Evolutionary conservation across 2,329 filamentous ascomycete genomes (phyloP).

Genomic region (Rhinocladiella similis): DNA sequence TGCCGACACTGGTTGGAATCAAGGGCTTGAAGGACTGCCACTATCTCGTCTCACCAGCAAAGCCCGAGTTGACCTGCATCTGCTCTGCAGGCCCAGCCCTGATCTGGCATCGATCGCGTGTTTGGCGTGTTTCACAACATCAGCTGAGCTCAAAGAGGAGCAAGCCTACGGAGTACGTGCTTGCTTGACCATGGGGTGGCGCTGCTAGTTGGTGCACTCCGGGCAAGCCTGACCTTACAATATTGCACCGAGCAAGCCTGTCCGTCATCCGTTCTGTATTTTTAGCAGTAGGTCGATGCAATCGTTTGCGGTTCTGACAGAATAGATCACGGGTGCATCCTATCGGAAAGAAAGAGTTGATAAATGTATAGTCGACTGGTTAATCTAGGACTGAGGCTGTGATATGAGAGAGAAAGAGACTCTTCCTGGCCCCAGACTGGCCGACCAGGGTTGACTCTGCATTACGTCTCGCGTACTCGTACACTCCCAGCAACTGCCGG

Average conservation of each 20-base stretch:
- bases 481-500: too few species aligned
- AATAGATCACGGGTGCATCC: not conserved
- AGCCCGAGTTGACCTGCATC: not conserved
- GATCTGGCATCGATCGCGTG: constrained; percentile 1
- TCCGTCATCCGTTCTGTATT: not conserved
- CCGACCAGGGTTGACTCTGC: too few species aligned
- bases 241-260: not conserved
- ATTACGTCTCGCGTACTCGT: too few species aligned
- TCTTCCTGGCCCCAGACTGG: not conserved
- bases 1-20: too few species aligned
- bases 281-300: not conserved
- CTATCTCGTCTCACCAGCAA: not conserved
- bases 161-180: not conserved
- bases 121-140: constrained; percentile 9
- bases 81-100: not conserved
- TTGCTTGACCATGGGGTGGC: not conserved
- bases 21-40: not conserved
- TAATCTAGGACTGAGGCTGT: too few species aligned
- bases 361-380: too few species aligned
- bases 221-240: not conserved
- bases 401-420: too few species aligned
- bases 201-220: not conserved
- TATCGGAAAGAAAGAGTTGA: too few species aligned
- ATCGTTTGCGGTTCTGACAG: not conserved
- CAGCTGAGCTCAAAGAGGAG: not conserved